Evolutionary conservation across 495 filamentous ascomycete species (phyloP).

Genomic region (Aspergillus carlsbadensis): DNA sequence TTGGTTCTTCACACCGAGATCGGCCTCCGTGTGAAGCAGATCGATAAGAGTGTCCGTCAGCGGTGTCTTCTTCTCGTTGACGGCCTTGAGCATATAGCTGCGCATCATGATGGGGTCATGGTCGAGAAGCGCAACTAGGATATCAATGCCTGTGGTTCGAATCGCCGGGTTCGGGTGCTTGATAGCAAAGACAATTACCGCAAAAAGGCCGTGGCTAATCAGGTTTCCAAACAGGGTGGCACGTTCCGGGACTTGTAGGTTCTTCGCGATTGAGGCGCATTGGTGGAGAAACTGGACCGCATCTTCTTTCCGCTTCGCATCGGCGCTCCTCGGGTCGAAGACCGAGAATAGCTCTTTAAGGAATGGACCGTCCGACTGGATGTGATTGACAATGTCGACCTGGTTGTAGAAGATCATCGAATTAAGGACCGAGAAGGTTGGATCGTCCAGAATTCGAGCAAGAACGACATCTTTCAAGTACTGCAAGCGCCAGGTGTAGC

Average conservation of each 20-base stretch:
- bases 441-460: slow-evolving; percentile 93
- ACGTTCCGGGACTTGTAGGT: slow-evolving; percentile 77
- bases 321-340: slow-evolving; percentile 64
- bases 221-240: slow-evolving; percentile 85
- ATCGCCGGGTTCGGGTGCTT: slow-evolving; percentile 80
- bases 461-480: slow-evolving; percentile 99
- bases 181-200: slow-evolving; percentile 88
- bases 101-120: slow-evolving; percentile 94
- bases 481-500: slow-evolving; percentile 90
- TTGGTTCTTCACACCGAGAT: slow-evolving; percentile 93
- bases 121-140: slow-evolving; percentile 91
- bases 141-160: slow-evolving; percentile 89
- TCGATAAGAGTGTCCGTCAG: slow-evolving; percentile 94
- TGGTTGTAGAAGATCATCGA: slow-evolving; percentile 98
- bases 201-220: slow-evolving; percentile 80
- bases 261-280: slow-evolving; percentile 93
- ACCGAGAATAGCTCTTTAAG: slow-evolving; percentile 88
- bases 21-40: slow-evolving; percentile 82
- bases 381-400: slow-evolving; percentile 92
- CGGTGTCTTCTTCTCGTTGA: slow-evolving; percentile 80
- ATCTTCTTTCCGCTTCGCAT: slow-evolving; percentile 79
- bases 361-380: slow-evolving; percentile 75
- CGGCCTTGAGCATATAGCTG: slow-evolving; percentile 84
- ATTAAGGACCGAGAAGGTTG: slow-evolving; percentile 96
- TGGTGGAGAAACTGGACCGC: slow-evolving; percentile 96